Percentiles rank a stretch among this genome's conserved stretches.
Conservation (phyloP, 148 eudicot species). For the Chenopodium formosanum region DNA sequence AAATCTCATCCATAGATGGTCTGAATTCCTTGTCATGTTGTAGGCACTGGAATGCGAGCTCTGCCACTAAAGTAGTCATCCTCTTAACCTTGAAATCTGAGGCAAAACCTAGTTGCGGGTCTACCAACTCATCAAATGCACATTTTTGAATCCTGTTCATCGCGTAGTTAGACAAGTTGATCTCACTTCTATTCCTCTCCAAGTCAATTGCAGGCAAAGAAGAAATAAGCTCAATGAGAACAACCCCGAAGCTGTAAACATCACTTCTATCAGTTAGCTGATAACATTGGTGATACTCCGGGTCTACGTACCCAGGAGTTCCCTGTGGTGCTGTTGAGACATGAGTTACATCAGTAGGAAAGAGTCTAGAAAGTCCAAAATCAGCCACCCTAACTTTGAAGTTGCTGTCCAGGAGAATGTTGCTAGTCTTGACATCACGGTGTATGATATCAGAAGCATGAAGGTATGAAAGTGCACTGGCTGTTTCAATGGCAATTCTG, state of each 20-base stretch:
- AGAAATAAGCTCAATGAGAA: slow-evolving; percentile 66
- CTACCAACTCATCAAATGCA: slow-evolving; percentile 53
- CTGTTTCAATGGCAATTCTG: slow-evolving; percentile 64
- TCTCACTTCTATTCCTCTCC: slow-evolving; percentile 49
- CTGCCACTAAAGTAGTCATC: slow-evolving; percentile 68
- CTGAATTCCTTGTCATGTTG: slow-evolving; percentile 63
- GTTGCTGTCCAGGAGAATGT: slow-evolving; percentile 55
- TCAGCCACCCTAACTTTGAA: slow-evolving; percentile 70
- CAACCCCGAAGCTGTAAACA: slow-evolving; percentile 84
- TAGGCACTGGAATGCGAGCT: slow-evolving; percentile 64
- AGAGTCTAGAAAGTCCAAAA: slow-evolving; percentile 64
- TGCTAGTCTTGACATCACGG: slow-evolving; percentile 69
- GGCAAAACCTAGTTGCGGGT: slow-evolving; percentile 47
- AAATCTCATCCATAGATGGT: slow-evolving; percentile 66
- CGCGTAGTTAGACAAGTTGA: slow-evolving; percentile 64
- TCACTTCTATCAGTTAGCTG: slow-evolving; percentile 73
- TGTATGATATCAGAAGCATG: slow-evolving; percentile 70
- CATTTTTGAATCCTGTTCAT: slow-evolving; percentile 54
- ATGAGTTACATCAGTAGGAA: slow-evolving; percentile 55
- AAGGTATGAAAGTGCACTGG: slow-evolving; percentile 58
- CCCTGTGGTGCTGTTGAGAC: slow-evolving; percentile 83
- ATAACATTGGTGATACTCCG: slow-evolving; percentile 67
- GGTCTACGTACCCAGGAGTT: slow-evolving; percentile 81
- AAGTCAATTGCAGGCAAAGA: slow-evolving; percentile 69
- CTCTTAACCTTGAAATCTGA: slow-evolving; percentile 38